Evolutionary conservation across 148 eudicot species (phyloP).

Genomic region (Fagopyrum esculentum): DNA sequence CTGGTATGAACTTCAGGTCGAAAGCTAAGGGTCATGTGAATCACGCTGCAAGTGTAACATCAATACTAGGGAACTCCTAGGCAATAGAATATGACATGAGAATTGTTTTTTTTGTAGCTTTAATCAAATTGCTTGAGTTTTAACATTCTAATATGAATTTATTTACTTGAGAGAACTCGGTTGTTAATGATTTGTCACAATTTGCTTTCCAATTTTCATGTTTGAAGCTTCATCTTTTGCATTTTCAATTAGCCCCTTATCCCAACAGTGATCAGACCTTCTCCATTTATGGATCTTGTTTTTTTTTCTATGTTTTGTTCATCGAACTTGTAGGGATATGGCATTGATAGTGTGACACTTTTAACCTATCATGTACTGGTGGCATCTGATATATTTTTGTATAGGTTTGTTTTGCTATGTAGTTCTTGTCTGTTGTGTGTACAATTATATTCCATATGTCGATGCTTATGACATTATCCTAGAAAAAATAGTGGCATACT

Average conservation of each 20-base stretch:
- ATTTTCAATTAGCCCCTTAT: no score
- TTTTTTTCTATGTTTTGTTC: no score
- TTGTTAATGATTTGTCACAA: no score
- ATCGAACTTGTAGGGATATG: conserved; percentile 34
- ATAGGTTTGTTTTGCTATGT: conserved; percentile 46
- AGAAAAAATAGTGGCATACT: no score
- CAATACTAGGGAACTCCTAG: not conserved
- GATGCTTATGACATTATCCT: no score
- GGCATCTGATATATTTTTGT: conserved; percentile 97
- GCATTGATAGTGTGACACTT: conserved; percentile 88
- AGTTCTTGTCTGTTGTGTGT: not conserved
- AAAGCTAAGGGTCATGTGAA: not conserved
- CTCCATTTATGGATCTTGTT: no score
- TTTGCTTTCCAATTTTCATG: no score
- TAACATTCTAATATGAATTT: no score
- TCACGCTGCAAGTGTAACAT: not conserved
- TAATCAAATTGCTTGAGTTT: no score
- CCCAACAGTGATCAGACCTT: no score
- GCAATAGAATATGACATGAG: not conserved
- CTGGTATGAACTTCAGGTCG: not conserved
- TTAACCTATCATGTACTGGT: conserved; percentile 93
- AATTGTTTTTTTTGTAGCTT: not conserved
- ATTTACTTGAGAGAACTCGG: no score
- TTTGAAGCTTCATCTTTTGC: no score
- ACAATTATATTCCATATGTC: not conserved